phyloP scores from a whole-genome alignment of 257 asterid species.

The Solanum commersonii region DNA sequence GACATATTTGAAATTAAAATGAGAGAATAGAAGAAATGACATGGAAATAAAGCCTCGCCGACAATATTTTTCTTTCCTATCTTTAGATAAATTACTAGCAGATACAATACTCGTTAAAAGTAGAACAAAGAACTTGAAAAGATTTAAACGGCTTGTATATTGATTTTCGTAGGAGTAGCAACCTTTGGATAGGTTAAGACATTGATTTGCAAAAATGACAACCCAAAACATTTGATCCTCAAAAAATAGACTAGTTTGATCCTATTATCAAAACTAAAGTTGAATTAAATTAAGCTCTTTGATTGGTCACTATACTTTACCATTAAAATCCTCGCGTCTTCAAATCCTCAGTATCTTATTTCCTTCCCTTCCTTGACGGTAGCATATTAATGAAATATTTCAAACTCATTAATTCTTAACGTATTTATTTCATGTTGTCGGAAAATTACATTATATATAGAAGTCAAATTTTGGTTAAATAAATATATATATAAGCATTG shows the following conservation, averaged over 20 bases:
- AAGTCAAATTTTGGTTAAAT: too few relatives aligned
- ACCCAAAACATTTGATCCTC: background rate
- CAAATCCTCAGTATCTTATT: background rate
- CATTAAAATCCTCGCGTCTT: background rate
- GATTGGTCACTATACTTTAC: too few relatives aligned
- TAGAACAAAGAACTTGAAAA: background rate
- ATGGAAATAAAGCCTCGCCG: background rate
- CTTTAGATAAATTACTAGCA: too few relatives aligned
- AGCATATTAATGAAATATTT: too few relatives aligned
- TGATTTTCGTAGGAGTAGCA: background rate
- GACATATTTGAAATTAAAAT: background rate
- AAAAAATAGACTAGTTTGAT: background rate
- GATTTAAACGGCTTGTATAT: too few relatives aligned
- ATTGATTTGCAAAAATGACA: too few relatives aligned
- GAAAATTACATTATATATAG: too few relatives aligned
- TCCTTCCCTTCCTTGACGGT: too few relatives aligned
- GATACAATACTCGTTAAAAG: background rate
- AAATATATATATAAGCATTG: too few relatives aligned
- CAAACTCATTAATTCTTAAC: background rate
- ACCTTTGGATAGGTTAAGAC: too few relatives aligned
- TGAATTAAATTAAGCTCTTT: background rate
- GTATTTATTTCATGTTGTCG: background rate
- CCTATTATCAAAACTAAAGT: too few relatives aligned
- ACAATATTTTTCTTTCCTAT: background rate
- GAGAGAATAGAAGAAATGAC: background rate